Conservation (phyloP, 192 early-diverging fungal species). For the Dispira simplex region DNA sequence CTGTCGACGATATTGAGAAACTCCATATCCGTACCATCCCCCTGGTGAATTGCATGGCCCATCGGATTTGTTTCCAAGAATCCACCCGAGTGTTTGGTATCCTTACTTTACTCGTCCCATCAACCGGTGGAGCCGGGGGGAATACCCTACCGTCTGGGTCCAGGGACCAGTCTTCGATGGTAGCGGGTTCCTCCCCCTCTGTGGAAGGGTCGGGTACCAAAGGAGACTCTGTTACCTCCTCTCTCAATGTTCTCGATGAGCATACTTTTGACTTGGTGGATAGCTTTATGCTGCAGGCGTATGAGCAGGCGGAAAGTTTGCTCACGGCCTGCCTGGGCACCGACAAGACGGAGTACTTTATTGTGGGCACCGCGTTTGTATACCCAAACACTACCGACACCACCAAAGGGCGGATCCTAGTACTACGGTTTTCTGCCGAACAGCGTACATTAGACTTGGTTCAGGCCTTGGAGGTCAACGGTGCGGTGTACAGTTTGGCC, state of each 20-base stretch:
- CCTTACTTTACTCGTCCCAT: slow-evolving; percentile 26
- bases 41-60: slow-evolving; percentile 43
- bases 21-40: slow-evolving; percentile 60
- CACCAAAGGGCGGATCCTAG: slow-evolving; percentile 52
- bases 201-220: slow-evolving; percentile 11
- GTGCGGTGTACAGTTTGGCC: slow-evolving; percentile 38
- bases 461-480: slow-evolving; percentile 27
- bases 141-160: slow-evolving; percentile 4
- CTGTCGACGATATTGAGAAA: slow-evolving; percentile 66
- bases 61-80: slow-evolving; percentile 50
- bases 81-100: slow-evolving; percentile 41
- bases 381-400: slow-evolving; percentile 42
- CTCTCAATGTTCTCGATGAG: slow-evolving; percentile 1
- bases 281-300: neutral
- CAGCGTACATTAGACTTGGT: slow-evolving; percentile 35
- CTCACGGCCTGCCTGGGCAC: neutral
- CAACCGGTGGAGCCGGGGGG: too few relatives aligned
- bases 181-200: slow-evolving; percentile 16
- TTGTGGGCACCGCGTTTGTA: slow-evolving; percentile 58
- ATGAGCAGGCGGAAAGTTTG: slow-evolving; percentile 8
- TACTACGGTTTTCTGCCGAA: slow-evolving; percentile 34
- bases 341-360: slow-evolving; percentile 32
- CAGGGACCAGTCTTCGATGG: slow-evolving; percentile 9
- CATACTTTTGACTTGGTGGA: neutral
- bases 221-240: neutral